Evolutionary conservation across 2,329 filamentous ascomycete genomes (phyloP).

Genomic region (Diaporthe sp.): DNA sequence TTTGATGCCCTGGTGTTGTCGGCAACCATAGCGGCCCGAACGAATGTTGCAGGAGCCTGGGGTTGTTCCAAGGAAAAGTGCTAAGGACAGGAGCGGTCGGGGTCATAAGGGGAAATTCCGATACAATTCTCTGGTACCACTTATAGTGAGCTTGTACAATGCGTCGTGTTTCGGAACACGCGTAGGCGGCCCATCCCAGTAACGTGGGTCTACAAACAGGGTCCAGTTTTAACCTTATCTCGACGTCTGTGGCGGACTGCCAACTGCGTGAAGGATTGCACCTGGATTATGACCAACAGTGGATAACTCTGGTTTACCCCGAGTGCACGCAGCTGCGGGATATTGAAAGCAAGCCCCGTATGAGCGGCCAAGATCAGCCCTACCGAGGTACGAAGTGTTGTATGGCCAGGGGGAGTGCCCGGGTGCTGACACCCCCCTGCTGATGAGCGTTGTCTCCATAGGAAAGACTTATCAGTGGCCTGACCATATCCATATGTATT

Average conservation of each 20-base stretch:
- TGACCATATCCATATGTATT: neutral
- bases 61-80: no score
- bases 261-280: neutral
- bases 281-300: neutral
- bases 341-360: neutral
- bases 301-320: neutral
- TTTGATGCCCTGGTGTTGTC: no score
- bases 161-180: neutral
- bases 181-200: neutral
- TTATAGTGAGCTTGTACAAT: no score
- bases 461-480: neutral
- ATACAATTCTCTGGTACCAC: no score
- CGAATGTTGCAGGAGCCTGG: no score
- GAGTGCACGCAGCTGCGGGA: neutral
- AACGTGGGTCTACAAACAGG: neutral
- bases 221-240: neutral
- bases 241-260: neutral
- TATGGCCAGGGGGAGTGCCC: neutral
- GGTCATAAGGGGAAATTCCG: no score
- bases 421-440: neutral
- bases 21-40: no score
- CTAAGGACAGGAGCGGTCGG: no score
- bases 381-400: neutral
- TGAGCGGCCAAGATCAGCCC: neutral
- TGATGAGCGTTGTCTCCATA: neutral